phyloP scores from a whole-genome alignment of 306 rosid species.

The Ziziphus jujuba region DNA sequence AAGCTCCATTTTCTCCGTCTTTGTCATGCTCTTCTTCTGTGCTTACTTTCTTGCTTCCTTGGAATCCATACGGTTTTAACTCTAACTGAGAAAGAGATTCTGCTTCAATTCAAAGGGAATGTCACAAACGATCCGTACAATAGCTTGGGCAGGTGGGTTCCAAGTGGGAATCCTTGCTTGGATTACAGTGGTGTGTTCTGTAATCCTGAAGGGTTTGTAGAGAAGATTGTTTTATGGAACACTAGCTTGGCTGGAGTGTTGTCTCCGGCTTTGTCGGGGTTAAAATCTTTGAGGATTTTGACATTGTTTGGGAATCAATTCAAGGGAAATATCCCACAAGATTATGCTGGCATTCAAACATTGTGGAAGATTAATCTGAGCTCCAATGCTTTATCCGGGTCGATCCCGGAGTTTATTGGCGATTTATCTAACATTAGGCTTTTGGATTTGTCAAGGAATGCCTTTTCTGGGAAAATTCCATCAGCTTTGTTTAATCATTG shows the following conservation, averaged over 20 bases:
- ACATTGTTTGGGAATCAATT: conserved; percentile 82
- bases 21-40: conserved; percentile 78
- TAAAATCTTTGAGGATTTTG: conserved; percentile 74
- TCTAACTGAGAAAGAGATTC: conserved; percentile 68
- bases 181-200: conserved; percentile 66
- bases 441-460: conserved; percentile 87
- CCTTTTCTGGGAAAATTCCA: conserved; percentile 77
- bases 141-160: conserved; percentile 64
- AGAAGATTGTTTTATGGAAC: conserved; percentile 85
- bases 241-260: conserved; percentile 74
- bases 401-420: conserved; percentile 83
- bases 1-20: conserved; percentile 49
- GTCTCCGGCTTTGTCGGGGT: conserved; percentile 67
- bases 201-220: conserved; percentile 72
- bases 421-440: conserved; percentile 75
- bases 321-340: conserved; percentile 68
- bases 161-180: conserved; percentile 65
- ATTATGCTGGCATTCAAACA: conserved; percentile 57
- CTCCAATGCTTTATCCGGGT: conserved; percentile 79
- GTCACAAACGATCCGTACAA: conserved; percentile 67
- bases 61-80: conserved; percentile 41
- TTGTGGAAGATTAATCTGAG: conserved; percentile 95
- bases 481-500: conserved; percentile 73
- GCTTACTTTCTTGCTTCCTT: conserved; percentile 43
- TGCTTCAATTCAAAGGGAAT: conserved; percentile 85